phyloP scores from a whole-genome alignment of 2,329 filamentous ascomycete species.

The Trichoderma arundinaceum region DNA sequence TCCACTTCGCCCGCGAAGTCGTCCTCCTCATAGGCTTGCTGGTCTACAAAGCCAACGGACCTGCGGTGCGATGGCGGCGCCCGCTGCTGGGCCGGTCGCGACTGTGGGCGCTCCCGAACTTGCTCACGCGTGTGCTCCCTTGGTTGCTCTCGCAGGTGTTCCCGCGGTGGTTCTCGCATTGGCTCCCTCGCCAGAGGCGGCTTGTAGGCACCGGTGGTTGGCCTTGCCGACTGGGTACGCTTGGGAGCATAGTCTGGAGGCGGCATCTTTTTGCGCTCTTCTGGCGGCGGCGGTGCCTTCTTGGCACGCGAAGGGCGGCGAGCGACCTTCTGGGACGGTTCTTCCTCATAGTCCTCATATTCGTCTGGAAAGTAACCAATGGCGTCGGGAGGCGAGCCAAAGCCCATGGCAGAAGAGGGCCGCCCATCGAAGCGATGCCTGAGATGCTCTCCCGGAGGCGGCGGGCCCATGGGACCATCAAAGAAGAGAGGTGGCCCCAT shows the following conservation, averaged over 20 bases:
- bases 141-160: slow-evolving; percentile 11
- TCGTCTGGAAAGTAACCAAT: slow-evolving; percentile 48
- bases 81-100: slow-evolving; percentile 37
- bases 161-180: slow-evolving; percentile 3
- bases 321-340: slow-evolving; percentile 43
- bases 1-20: slow-evolving; percentile 45
- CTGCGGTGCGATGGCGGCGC: slow-evolving; percentile 41
- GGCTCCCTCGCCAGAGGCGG: slow-evolving; percentile 40
- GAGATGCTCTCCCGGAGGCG: slow-evolving; percentile 41
- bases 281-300: slow-evolving; percentile 48
- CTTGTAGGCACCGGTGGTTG: slow-evolving; percentile 40
- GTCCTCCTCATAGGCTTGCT: slow-evolving; percentile 47
- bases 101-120: slow-evolving; percentile 18
- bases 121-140: slow-evolving; percentile 15
- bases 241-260: slow-evolving; percentile 48
- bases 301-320: slow-evolving; percentile 52
- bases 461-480: slow-evolving; percentile 38
- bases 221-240: slow-evolving; percentile 46
- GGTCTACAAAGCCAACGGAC: slow-evolving; percentile 44
- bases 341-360: slow-evolving; percentile 48
- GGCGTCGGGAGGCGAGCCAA: slow-evolving; percentile 23
- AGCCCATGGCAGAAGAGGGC: slow-evolving; percentile 51
- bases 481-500: slow-evolving; percentile 43
- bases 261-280: slow-evolving; percentile 57
- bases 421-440: slow-evolving; percentile 45